Conservation (phyloP, 1,284 basidiomycete species). For the Pholiota adiposa region DNA sequence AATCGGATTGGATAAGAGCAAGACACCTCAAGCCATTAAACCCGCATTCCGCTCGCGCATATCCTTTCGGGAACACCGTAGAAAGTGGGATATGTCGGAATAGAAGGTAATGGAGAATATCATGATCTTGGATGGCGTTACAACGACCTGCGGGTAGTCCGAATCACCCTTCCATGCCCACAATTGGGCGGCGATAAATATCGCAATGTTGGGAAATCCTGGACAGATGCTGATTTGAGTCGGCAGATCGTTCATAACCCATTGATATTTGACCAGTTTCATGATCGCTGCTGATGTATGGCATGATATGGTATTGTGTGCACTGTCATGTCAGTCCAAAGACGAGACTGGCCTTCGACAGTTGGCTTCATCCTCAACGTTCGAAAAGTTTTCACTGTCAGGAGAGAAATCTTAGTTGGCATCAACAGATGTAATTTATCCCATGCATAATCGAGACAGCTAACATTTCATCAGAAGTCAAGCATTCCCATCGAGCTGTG, state of each 20-base stretch:
- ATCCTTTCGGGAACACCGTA: not conserved
- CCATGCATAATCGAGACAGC: too few species aligned
- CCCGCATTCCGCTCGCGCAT: not conserved
- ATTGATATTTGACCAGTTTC: not conserved
- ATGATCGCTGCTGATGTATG: not conserved
- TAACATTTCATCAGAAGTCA: too few species aligned
- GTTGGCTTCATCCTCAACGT: not conserved
- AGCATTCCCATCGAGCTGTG: too few species aligned
- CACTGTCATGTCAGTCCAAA: not conserved
- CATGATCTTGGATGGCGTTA: not conserved
- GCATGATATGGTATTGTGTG: not conserved
- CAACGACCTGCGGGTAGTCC: not conserved
- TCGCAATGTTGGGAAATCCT: not conserved
- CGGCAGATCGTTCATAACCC: not conserved
- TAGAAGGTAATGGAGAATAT: not conserved
- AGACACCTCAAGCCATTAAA: not conserved
- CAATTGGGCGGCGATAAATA: not conserved
- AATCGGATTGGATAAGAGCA: not conserved
- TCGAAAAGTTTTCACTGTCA: too few species aligned
- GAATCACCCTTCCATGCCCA: not conserved
- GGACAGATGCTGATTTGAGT: not conserved
- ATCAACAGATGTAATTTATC: too few species aligned
- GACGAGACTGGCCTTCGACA: not conserved
- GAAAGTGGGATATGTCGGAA: not conserved
- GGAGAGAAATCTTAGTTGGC: too few species aligned